These are phyloP conservation scores for Limnomonas spitsbergensis DNA, from an alignment of 139 green algal species.

Conservation along the genomic window DNA sequence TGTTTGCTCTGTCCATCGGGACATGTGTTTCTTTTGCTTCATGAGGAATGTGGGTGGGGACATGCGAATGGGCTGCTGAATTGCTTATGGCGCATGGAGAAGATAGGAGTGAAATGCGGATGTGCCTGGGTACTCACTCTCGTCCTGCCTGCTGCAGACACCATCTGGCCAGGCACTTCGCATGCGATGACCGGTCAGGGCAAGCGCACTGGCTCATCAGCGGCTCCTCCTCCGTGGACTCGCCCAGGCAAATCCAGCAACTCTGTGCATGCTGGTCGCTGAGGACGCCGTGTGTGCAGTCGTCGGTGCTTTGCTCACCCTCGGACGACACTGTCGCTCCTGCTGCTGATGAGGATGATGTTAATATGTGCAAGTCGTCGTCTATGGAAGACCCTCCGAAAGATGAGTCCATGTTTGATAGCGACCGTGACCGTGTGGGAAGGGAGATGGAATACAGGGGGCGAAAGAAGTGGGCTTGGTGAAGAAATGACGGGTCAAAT, in stretches of 20 bases:
- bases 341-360: neutral
- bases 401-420: conserved; percentile 1
- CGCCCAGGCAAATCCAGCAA: conserved; percentile 1
- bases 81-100: neutral
- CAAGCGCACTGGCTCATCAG: neutral
- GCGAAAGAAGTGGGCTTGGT: too few relatives aligned
- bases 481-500: too few relatives aligned
- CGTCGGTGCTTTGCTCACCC: neutral
- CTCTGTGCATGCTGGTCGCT: neutral
- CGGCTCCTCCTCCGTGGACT: neutral
- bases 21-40: too few relatives aligned
- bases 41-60: too few relatives aligned
- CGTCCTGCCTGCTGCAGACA: neutral
- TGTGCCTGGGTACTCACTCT: too few relatives aligned
- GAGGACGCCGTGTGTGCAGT: neutral
- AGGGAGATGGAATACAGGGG: too few relatives aligned
- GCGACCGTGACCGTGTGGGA: too few relatives aligned
- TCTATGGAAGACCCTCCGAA: neutral
- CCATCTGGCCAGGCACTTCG: neutral
- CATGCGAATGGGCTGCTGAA: neutral
- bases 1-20: too few relatives aligned
- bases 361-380: neutral
- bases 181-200: neutral
- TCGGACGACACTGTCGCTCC: neutral
- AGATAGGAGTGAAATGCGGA: too few relatives aligned